Conservation (phyloP, 2,329 filamentous ascomycete species). For the Corinectria fuckeliana region DNA sequence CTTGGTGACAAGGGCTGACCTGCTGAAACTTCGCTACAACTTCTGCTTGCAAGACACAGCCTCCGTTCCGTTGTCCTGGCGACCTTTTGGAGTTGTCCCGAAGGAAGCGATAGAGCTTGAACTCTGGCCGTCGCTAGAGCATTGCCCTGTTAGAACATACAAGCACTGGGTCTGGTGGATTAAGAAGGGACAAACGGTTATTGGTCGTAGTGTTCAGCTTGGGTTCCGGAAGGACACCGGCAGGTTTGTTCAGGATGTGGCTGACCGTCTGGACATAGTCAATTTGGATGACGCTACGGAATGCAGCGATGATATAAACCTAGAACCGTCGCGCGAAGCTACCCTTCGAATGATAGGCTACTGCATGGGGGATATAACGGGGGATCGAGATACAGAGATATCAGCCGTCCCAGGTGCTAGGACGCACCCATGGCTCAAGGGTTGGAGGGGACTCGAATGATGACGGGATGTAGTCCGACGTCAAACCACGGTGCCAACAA, state of each 20-base stretch:
- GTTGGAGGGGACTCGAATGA: conserved; percentile 14
- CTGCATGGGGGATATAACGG: not conserved
- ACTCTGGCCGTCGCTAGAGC: conserved; percentile 12
- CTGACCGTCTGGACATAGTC: not conserved
- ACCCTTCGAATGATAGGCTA: conserved; percentile 7
- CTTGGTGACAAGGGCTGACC: not conserved
- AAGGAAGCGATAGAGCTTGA: conserved; percentile 7
- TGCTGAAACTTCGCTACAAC: conserved; percentile 7
- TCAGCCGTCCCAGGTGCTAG: conserved; percentile 9
- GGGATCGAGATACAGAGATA: conserved; percentile 9
- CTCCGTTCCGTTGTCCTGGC: not conserved
- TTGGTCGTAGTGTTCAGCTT: not conserved
- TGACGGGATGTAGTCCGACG: not conserved
- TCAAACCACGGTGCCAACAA: no score
- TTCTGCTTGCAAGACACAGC: not conserved
- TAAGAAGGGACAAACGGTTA: not conserved
- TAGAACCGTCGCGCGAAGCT: conserved; percentile 4
- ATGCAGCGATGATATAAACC: not conserved
- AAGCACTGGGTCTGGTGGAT: conserved; percentile 9
- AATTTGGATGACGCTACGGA: not conserved
- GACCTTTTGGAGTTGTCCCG: not conserved
- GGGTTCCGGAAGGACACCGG: conserved; percentile 7
- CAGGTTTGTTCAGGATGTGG: not conserved
- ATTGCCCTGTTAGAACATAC: not conserved
- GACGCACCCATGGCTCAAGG: conserved; percentile 14